A percentile compares a stretch with the other conserved stretches of the same genome.
phyloP scores from a whole-genome alignment of 1,284 basidiomycete genomes.

The Peniophora sp. region DNA sequence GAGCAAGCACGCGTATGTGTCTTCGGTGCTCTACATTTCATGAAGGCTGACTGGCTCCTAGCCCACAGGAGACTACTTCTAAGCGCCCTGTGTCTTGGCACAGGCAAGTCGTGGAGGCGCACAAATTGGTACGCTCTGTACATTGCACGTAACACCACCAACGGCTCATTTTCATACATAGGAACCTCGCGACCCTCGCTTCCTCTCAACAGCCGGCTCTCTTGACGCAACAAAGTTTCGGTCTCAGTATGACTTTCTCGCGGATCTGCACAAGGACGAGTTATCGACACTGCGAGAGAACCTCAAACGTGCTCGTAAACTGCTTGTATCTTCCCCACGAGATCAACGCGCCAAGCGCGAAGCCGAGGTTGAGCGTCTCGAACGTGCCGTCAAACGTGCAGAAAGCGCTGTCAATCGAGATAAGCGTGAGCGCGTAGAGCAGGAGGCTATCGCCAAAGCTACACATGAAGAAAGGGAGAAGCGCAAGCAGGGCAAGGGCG shows the following conservation, averaged over 20 bases:
- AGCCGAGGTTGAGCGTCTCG: conserved; percentile 69
- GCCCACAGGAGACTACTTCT: conserved; percentile 79
- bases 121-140: conserved; percentile 45
- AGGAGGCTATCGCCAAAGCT: conserved; percentile 51
- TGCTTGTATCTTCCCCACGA: conserved; percentile 57
- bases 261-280: conserved; percentile 63
- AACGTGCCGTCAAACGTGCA: conserved; percentile 67
- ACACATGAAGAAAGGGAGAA: conserved; percentile 71
- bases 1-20: conserved; percentile 84
- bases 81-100: conserved; percentile 81
- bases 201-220: conserved; percentile 70
- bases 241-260: conserved; percentile 75
- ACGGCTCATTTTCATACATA: conserved; percentile 23
- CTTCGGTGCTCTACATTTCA: background rate
- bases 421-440: conserved; percentile 61
- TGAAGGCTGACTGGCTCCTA: conserved; percentile 21
- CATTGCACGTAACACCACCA: too few relatives aligned
- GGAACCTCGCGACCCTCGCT: conserved; percentile 86
- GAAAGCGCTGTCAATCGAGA: conserved; percentile 78
- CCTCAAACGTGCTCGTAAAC: conserved; percentile 61
- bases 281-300: conserved; percentile 59
- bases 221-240: conserved; percentile 65
- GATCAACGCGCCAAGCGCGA: conserved; percentile 58
- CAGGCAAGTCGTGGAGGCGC: conserved; percentile 69
- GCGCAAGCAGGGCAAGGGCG: conserved; percentile 67